Conservation (phyloP, 768 basidiomycete species). For the Scleroderma citrinum region DNA sequence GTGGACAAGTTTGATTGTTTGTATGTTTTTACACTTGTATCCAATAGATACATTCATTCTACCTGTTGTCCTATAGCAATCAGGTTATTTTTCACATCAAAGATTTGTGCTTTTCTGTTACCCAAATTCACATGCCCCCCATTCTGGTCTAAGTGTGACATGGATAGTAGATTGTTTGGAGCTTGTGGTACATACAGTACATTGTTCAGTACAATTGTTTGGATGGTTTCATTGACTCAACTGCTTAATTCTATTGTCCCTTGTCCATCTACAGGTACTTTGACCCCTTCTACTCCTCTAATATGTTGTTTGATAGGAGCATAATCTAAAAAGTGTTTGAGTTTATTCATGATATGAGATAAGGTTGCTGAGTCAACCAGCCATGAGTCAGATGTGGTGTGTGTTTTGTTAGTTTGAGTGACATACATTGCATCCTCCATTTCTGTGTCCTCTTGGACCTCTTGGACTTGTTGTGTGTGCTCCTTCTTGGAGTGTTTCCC, state of each 20-base stretch:
- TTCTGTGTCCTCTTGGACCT: not conserved
- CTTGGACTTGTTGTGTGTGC: not conserved
- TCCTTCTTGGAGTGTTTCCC: not conserved
- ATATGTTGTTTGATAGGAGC: not conserved
- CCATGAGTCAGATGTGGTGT: constrained; percentile 6
- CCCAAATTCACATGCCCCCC: not conserved
- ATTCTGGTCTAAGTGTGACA: not conserved
- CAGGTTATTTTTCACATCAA: not conserved
- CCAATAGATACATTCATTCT: not conserved
- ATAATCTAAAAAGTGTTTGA: not conserved
- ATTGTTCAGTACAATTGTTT: not conserved
- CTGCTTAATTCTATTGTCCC: not conserved
- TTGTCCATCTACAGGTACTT: not conserved
- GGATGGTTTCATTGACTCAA: not conserved
- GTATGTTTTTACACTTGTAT: not conserved
- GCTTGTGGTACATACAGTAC: not conserved
- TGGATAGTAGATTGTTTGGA: no score
- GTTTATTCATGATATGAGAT: not conserved
- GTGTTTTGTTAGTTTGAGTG: no score
- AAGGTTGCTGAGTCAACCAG: not conserved
- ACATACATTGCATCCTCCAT: not conserved
- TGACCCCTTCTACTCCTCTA: not conserved
- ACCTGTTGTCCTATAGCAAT: not conserved
- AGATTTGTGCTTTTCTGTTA: not conserved
- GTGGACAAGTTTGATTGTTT: not conserved